phyloP scores from a whole-genome alignment of 371 early-diverging fungal genomes.

The Mortierella sp. region DNA sequence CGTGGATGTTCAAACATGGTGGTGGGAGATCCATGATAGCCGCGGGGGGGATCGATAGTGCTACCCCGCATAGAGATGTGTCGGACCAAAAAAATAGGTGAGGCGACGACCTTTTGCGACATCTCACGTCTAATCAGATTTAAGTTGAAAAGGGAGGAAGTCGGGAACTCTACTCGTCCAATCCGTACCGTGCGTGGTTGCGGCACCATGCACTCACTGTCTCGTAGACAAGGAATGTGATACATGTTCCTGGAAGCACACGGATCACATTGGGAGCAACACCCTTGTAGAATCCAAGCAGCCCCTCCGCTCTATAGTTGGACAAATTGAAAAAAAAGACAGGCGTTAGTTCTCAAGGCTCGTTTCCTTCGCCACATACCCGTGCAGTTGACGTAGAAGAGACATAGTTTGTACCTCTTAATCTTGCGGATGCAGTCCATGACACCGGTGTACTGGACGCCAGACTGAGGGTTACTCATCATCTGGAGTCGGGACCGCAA shows the following conservation, averaged over 20 bases:
- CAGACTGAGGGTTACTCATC: conserved; percentile 49
- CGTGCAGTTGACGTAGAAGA: too few relatives aligned
- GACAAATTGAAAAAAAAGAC: not conserved
- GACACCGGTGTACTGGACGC: conserved; percentile 72
- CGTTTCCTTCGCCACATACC: not conserved
- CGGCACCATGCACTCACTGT: conserved; percentile 81
- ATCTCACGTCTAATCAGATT: not conserved
- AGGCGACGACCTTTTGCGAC: too few relatives aligned
- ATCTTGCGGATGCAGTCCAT: conserved; percentile 82
- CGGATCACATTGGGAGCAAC: conserved; percentile 89
- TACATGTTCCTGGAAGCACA: conserved; percentile 95
- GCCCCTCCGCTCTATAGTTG: conserved; percentile 74
- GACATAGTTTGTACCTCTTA: conserved; percentile 64
- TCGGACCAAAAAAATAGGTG: not conserved
- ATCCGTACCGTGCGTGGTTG: conserved; percentile 61
- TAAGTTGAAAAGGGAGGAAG: not conserved
- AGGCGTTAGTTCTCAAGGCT: not conserved
- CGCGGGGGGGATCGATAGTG: not conserved
- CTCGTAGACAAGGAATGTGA: conserved; percentile 97
- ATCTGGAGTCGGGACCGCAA: conserved; percentile 89
- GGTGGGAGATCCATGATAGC: not conserved
- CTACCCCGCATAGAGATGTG: not conserved
- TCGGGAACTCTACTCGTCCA: conserved; percentile 19
- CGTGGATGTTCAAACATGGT: not conserved
- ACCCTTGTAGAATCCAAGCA: conserved; percentile 95